A percentile compares a stretch with the other conserved stretches of the same genome.
phyloP scores from a whole-genome alignment of 1,284 basidiomycete genomes.

The Pseudozyma pruni region DNA sequence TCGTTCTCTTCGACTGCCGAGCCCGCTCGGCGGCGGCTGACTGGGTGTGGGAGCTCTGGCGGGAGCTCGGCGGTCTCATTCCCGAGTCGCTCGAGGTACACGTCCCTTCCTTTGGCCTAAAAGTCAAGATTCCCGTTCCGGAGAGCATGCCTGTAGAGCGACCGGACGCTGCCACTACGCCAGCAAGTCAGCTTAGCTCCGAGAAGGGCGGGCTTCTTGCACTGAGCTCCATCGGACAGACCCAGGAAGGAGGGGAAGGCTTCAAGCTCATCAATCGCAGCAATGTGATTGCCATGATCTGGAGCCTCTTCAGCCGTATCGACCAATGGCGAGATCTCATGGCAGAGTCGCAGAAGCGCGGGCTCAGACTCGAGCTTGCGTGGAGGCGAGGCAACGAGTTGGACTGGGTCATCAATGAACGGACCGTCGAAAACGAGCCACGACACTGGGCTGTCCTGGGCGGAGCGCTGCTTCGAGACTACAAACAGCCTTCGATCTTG shows the following conservation, averaged over 20 bases:
- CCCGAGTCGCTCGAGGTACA: constrained; percentile 71
- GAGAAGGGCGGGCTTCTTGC: constrained; percentile 21
- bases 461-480: constrained; percentile 77
- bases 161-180: constrained; percentile 8
- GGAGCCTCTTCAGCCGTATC: constrained; percentile 71
- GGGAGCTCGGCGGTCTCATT: constrained; percentile 72
- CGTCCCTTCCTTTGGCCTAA: constrained; percentile 72
- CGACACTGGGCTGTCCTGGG: constrained; percentile 79
- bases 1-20: constrained; percentile 78
- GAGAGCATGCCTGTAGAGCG: constrained; percentile 67
- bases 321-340: constrained; percentile 76
- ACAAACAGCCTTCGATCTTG: constrained; percentile 71
- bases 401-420: constrained; percentile 82
- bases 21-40: constrained; percentile 77
- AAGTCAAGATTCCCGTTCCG: constrained; percentile 76
- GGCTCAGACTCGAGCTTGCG: constrained; percentile 77
- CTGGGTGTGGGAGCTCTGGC: constrained; percentile 86
- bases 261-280: constrained; percentile 73
- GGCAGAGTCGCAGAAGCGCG: constrained; percentile 72
- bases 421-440: constrained; percentile 74
- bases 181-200: constrained; percentile 17
- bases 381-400: constrained; percentile 79
- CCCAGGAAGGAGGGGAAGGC: constrained; percentile 63
- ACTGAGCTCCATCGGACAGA: constrained; percentile 27
- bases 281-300: constrained; percentile 73